Base-by-base conservation (phyloP, 1,284 basidiomycete genomes). In the Cutaneotrichosporon daszewskae region DNA sequence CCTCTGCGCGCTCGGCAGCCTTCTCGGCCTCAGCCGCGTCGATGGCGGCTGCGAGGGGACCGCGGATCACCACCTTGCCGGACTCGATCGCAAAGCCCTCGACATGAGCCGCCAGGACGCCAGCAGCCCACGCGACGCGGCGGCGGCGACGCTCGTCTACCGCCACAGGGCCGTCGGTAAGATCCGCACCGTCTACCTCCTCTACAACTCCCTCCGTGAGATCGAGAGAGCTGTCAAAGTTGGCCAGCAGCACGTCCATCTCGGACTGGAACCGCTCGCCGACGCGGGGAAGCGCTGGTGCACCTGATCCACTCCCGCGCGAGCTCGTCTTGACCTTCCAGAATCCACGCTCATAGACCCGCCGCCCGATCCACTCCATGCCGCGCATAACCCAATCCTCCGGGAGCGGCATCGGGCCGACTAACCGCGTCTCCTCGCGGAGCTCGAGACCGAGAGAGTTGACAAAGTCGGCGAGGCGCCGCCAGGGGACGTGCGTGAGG, bases 341-440 rank as follows among this genome's bases (percentile, higher is more conserved):
- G 69, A 85, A 97, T 0, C 91, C 90, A 33, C 86, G 79, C 64
- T 91, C 88, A 65, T 85, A 95, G 2, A 95, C 82, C 45, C 82
- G 80, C 49, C 87, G 77, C 6, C 87, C 84, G 2, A 87, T 83
- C 94, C 94, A 98, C 53, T 89, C 87, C 81, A 92, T 86, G 4
- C 95, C 95, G 24, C 92, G 79, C 49, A 97, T 70, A 57, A 87
- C 87, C 89, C 91, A 96, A 66, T 98, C 95, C 67, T 98, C 95
- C 0, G 87, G 80, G 3, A 98, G 73, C 0, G 90, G 85, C 11
- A 61, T 42, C 43, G 77, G 81, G 8, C 78, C 58, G 13, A 71
- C 64, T 8, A 77, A 62, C 37, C 73, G 70, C 13, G 59, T 57
- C 38, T 77, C 77, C 43, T 79, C 74, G 2, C 82, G 82, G 9